phyloP scores from a whole-genome alignment of 169 alveolate species.

The Neospora caninum region DNA sequence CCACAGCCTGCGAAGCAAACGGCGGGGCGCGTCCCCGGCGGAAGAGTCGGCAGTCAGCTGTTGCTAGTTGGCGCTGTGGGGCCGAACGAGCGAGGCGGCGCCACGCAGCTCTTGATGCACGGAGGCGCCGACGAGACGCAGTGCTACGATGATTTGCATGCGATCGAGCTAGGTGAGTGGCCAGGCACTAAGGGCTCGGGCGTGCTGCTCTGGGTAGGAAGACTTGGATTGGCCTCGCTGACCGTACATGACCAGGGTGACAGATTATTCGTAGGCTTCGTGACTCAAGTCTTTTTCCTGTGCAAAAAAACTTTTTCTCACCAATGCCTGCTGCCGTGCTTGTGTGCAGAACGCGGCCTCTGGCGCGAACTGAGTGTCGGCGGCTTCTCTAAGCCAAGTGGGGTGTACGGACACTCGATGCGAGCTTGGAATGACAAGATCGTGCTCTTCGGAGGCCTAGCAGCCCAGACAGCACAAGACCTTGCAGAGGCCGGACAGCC shows the following conservation, averaged over 20 bases:
- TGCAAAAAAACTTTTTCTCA: no score
- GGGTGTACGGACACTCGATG: constrained; percentile 34
- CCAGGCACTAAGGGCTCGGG: neutral
- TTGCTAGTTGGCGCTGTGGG: neutral
- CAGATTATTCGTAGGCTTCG: no score
- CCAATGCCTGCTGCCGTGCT: neutral
- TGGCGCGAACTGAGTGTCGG: constrained; percentile 28
- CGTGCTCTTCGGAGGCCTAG: constrained; percentile 40
- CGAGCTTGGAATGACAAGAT: neutral
- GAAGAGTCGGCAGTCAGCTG: neutral
- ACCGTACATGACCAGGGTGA: no score
- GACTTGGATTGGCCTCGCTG: no score
- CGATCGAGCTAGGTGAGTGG: neutral
- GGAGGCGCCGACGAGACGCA: constrained; percentile 50
- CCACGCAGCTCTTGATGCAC: constrained; percentile 51
- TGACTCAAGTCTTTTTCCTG: no score
- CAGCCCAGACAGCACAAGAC: neutral
- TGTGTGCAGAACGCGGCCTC: neutral
- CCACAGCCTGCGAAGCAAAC: neutral
- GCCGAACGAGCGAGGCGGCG: neutral
- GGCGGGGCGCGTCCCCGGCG: neutral
- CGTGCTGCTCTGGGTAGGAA: no score
- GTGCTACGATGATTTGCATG: constrained; percentile 28
- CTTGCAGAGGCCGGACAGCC: neutral
- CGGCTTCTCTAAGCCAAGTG: constrained; percentile 30